Base-by-base conservation (phyloP, 495 filamentous ascomycete species). In the Xylaria castorea region DNA sequence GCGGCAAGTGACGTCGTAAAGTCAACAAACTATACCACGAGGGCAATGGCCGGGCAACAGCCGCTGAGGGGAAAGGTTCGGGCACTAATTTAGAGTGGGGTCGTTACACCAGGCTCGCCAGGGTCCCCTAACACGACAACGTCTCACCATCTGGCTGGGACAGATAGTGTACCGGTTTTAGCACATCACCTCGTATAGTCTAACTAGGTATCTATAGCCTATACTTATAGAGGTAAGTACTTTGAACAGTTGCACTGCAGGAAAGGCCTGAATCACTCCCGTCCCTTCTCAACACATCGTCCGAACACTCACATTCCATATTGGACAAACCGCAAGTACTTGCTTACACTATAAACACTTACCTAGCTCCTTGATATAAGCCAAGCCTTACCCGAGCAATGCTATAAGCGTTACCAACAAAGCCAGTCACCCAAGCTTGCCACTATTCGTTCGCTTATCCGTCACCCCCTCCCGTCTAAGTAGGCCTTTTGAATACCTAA, bases 41-140 rank as follows among this genome's bases (percentile, higher is more conserved):
- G 34, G 7, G 50, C 48, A 75, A 72, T 76, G 75, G 73, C 77
- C 75, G 42, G 75, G 77, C 77, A 79, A 79, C 77, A 32, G 32
- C 42, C 60, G 36, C 46, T n/a, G 34, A 44, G 32, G 50, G 22
- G 30, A 51, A 51, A 50, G 20, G 8, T 51, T 51, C 32, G 46
- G 64, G 44, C 46, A 38, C 64, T 66, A 53, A 65, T 34, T 25
- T n/a, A 7, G 27, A 32, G 53, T 61, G 58, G 58, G 58, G 32
- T 34, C 2, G 3, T 61, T 22, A 38, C 58, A 8, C 58, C 30
- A 60, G 27, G 27, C 27, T 32, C 58, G 9, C 58, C 30, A 60
- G 27, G 27, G 53, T 32, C 44, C 44, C 44, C 7, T 9, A 27
- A 51, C n/a, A 11, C 22, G 22, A 57, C 53, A 32, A 18, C 27